These are phyloP conservation scores for Rachicladosporium sp. DNA, from an alignment of 2,329 filamentous ascomycete species.

Conservation along the genomic window DNA sequence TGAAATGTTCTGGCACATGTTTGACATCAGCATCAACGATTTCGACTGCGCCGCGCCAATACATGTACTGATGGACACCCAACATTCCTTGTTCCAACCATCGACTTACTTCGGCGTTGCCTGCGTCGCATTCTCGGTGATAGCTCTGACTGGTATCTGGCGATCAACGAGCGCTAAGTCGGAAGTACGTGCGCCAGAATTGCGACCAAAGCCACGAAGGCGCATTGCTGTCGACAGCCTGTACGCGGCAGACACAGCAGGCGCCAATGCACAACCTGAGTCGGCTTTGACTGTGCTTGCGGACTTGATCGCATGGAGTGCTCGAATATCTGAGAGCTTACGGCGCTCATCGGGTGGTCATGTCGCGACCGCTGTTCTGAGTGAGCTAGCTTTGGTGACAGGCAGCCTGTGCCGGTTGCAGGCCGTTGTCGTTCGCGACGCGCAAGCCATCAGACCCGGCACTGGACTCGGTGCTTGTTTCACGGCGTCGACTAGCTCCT, in stretches of 20 bases:
- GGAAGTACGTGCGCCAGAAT: neutral
- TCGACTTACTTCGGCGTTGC: constrained; percentile 15
- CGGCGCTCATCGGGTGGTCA: constrained; percentile 1
- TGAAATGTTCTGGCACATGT: no score
- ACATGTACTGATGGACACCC: constrained; percentile 2
- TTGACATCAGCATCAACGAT: no score
- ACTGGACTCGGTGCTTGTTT: constrained; percentile 5
- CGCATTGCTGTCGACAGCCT: constrained; percentile 11
- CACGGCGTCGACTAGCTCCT: constrained; percentile 3
- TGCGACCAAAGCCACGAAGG: constrained; percentile 6
- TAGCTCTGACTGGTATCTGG: constrained; percentile 14
- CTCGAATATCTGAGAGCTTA: constrained; percentile 7
- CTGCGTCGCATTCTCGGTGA: constrained; percentile 15
- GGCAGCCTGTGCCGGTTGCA: constrained; percentile 13
- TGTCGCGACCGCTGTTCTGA: constrained; percentile 5
- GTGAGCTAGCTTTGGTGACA: constrained; percentile 11
- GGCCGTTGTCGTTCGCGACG: constrained; percentile 2
- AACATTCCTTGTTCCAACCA: constrained; percentile 11
- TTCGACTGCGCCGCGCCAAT: no score
- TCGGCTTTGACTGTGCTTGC: constrained; percentile 5
- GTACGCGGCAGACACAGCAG: constrained; percentile 5
- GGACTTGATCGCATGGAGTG: constrained; percentile 7
- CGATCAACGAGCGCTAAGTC: constrained; percentile 3
- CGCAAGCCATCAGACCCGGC: constrained; percentile 2
- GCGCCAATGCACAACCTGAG: constrained; percentile 3